Conservation (phyloP, 1,284 basidiomycete genomes). For the Neotropicomus parvogracilis region DNA sequence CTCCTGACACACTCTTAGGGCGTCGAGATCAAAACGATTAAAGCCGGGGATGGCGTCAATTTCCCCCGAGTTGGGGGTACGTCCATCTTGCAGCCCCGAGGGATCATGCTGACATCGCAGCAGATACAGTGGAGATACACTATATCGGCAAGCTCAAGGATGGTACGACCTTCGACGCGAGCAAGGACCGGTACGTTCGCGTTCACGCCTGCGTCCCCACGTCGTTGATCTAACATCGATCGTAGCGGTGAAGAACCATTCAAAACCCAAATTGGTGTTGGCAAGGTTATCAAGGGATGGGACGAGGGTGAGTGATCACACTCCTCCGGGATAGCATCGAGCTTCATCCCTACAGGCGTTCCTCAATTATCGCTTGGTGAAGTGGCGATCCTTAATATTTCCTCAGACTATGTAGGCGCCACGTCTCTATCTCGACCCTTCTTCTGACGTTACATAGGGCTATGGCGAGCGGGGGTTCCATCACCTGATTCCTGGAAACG, state of each 20-base stretch:
- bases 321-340: constrained; percentile 4
- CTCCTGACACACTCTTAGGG: constrained; percentile 21
- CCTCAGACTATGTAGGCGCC: constrained; percentile 63
- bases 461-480: constrained; percentile 74
- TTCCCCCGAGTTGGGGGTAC: constrained; percentile 50
- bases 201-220: not conserved
- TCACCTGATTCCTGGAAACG: constrained; percentile 75
- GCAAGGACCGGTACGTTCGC: constrained; percentile 56
- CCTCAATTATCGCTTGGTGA: constrained; percentile 73
- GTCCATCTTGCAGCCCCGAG: constrained; percentile 15
- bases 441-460: constrained; percentile 41
- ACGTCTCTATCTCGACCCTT: not conserved
- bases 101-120: constrained; percentile 18
- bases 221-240: constrained; percentile 14
- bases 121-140: constrained; percentile 62
- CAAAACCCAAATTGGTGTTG: constrained; percentile 72
- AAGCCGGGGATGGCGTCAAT: constrained; percentile 42
- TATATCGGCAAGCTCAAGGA: constrained; percentile 66
- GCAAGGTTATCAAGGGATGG: constrained; percentile 87
- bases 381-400: constrained; percentile 67
- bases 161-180: constrained; percentile 69
- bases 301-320: constrained; percentile 69
- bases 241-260: constrained; percentile 56
- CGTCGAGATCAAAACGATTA: constrained; percentile 39
- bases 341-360: constrained; percentile 48